Evolutionary conservation across 2,329 filamentous ascomycete genomes (phyloP), one percentile per base, ranked within the genome.

Genomic region (Pseudohalonectria lignicola): DNA sequence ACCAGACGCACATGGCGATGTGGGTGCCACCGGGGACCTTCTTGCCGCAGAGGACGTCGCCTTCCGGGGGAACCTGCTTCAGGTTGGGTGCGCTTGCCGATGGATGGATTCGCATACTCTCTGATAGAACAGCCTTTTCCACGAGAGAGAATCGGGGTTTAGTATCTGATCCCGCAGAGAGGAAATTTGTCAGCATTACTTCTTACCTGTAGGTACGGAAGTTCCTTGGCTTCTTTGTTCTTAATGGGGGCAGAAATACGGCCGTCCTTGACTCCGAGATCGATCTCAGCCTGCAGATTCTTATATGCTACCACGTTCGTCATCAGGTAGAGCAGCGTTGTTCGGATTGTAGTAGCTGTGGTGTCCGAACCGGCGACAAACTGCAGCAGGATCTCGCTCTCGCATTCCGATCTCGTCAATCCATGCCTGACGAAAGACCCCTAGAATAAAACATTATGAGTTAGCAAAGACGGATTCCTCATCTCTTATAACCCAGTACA

Each of bases 321-420:
- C n/a, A 37, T 17, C 4, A 37, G 16, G 16, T 29, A 23, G 4
- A 42, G 41, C 3, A 42, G n/a, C 10, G 35, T 37, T 21, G 36
- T 17, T 8, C 39, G 34, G 7, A 42, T 25, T 15, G 15, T 23
- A 2, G 31, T 36, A 11, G 36, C 18, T 2, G 28, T 29, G 15
- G 38, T 35, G 16, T 40, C 34, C 6, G 30, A 31, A 12, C 25
- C 32, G 20, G 31, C 31, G 20, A 39, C 18, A 10, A 15, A 25
- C 34, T 36, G 34, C 16, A 40, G 17, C 2, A 28, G 45, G 2
- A 53, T 49, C 31, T 58, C 54, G 0, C 51, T 51, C 18, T 50
- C 47, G 8, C 50, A 36, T 23, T 57, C 52, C 0, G 47, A 47
- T 2, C 49, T 44, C 0, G 43, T 52, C 5, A 59, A 41, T 0